These are phyloP conservation scores for Hypoxylon sp. DNA, from an alignment of 2,329 filamentous ascomycete genomes.

Conservation along the genomic window DNA sequence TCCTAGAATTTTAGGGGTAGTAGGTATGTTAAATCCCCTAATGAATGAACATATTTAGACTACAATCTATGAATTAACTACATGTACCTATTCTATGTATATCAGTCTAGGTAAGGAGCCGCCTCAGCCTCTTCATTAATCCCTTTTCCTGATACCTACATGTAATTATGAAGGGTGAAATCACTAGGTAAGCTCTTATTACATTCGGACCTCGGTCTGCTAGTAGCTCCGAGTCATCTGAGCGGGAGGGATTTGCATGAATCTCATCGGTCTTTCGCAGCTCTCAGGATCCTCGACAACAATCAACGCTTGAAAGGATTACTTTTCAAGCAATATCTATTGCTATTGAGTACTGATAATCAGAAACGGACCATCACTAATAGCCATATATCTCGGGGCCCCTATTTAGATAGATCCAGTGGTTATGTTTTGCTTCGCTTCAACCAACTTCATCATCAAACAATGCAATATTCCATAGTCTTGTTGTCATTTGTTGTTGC, in stretches of 20 bases:
- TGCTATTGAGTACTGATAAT: too few species aligned
- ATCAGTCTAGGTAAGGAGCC: not conserved
- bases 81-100: not conserved
- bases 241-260: not conserved
- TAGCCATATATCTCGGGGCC: too few species aligned
- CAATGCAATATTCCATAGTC: not conserved
- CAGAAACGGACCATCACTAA: too few species aligned
- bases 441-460: not conserved
- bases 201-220: conserved; percentile 17
- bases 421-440: not conserved
- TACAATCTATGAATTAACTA: not conserved
- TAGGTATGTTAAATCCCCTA: too few species aligned
- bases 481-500: not conserved
- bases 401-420: too few species aligned
- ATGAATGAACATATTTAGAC: not conserved
- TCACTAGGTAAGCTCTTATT: not conserved
- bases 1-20: conserved; percentile 2
- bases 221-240: conserved; percentile 1
- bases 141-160: not conserved
- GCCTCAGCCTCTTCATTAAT: not conserved
- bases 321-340: too few species aligned
- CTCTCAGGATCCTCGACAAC: not conserved
- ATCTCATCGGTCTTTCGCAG: not conserved
- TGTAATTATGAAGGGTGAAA: not conserved
- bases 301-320: too few species aligned